phyloP scores from a whole-genome alignment of 768 basidiomycete species.

The Boletus vermiculosoides region DNA sequence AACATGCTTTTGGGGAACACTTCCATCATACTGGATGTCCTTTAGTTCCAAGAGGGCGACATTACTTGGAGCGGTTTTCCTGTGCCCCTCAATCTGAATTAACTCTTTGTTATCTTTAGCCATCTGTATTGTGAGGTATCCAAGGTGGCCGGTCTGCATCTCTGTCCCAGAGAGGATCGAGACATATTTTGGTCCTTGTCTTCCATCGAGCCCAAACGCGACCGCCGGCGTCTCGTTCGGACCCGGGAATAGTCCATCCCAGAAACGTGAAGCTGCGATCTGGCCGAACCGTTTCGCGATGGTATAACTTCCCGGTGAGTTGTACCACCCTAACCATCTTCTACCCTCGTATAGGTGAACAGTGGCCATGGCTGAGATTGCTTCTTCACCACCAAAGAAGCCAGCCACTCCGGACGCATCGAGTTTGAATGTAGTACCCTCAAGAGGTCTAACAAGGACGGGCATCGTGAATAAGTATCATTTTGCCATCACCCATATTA shows the following conservation, averaged over 20 bases:
- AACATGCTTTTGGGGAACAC: neutral
- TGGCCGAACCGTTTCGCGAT: conserved; percentile 34
- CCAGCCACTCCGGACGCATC: conserved; percentile 35
- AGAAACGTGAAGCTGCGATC: conserved; percentile 28
- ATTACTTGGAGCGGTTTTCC: conserved; percentile 16
- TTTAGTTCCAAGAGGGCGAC: conserved; percentile 26
- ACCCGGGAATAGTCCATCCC: conserved; percentile 35
- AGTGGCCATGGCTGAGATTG: conserved; percentile 37
- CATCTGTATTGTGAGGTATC: conserved; percentile 24
- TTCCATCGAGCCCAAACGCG: conserved; percentile 32
- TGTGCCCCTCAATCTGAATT: neutral
- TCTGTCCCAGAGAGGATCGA: conserved; percentile 29
- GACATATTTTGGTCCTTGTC: conserved; percentile 27
- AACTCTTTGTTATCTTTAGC: conserved; percentile 1
- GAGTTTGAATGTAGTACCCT: conserved; percentile 14
- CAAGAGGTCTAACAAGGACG: conserved; percentile 13
- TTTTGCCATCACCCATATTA: neutral
- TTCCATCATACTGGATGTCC: conserved; percentile 19
- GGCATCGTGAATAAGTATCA: conserved; percentile 14
- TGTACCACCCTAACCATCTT: conserved; percentile 38
- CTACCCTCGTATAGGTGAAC: conserved; percentile 33
- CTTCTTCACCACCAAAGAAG: conserved; percentile 39
- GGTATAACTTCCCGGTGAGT: conserved; percentile 37
- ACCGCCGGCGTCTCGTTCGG: conserved; percentile 24
- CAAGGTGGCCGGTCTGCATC: conserved; percentile 33